Evolutionary conservation across 805 yeast species (phyloP), one percentile per base, ranked within the genome.

Genomic region (Zygotorulaspora danielsina): DNA sequence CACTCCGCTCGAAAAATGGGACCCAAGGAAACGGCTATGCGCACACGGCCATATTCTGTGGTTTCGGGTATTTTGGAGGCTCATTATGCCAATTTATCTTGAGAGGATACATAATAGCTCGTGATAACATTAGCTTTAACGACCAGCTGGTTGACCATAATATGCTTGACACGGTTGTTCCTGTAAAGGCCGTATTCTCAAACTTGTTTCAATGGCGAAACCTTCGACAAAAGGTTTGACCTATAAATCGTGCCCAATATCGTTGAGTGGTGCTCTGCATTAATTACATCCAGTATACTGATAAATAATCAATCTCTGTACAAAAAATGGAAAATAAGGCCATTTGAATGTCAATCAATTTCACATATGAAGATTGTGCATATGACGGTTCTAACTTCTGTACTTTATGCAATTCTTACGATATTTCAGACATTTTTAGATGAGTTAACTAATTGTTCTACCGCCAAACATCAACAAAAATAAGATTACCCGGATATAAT

Each of bases 11-110:
- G 6, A 16, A 38, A 2, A 31, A 49, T 10, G 37, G 29, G 3
- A 34, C 49, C 7, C 45, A 51, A 12, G 53, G 53, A 5, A 56
- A 63, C 8, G 76, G 72, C 50, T 80, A 78, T 57, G 50, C 59
- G 16, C 49, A 74, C 44, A 75, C 81, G 7, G 67, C 79, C 0
- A 66, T 79, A 1, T 79, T 79, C 54, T 72, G 77, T 18, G 87
- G 85, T 0, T 53, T 64, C 11, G 61, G 72, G 3, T 79, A 73
- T 54, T 41, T 73, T 15, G 74, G 61, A 9, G 71, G 77, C 8
- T 69, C 74, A 2, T 16, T 66, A 1, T 38, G 57, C 13, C 54
- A 76, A 32, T 57, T 72, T 38, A 19, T 74, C 2, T 48, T 77
- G 39, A 65, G 86, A 53, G 81, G 77, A 0, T 77, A 76, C 65